A percentile compares a stretch with the other conserved stretches of the same genome.
phyloP scores from a whole-genome alignment of 352 stramenopile species.

The Blastocystis sp. region DNA sequence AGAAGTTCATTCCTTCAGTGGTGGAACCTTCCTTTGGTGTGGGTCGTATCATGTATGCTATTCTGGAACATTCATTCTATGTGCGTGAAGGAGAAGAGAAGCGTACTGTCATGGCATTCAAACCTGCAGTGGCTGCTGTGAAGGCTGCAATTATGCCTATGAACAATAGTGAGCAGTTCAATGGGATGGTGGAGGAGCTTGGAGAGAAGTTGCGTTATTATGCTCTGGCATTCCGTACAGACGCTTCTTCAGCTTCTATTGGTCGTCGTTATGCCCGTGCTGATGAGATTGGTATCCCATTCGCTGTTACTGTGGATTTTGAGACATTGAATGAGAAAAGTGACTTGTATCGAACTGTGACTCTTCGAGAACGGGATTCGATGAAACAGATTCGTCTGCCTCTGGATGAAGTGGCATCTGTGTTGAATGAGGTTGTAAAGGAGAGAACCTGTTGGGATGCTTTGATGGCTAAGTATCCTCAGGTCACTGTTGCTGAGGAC shows the following conservation, averaged over 20 bases:
- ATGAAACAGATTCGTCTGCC: slow-evolving; percentile 86
- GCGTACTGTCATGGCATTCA: slow-evolving; percentile 92
- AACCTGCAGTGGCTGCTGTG: slow-evolving; percentile 88
- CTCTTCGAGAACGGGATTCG: slow-evolving; percentile 91
- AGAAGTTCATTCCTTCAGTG: slow-evolving; percentile 95
- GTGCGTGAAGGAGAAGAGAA: slow-evolving; percentile 85
- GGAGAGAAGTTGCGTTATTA: slow-evolving; percentile 72
- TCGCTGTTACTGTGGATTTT: slow-evolving; percentile 96
- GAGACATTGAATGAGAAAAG: slow-evolving; percentile 80
- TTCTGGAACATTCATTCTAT: slow-evolving; percentile 97
- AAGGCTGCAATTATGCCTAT: slow-evolving; percentile 91
- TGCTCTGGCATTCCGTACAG: slow-evolving; percentile 80
- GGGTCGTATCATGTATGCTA: slow-evolving; percentile 88
- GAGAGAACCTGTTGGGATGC: slow-evolving; percentile 11
- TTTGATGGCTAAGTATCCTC: background rate
- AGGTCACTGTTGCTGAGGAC: background rate
- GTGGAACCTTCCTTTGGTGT: slow-evolving; percentile 99
- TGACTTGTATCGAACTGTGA: slow-evolving; percentile 74
- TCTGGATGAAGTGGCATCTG: slow-evolving; percentile 73
- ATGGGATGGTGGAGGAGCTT: slow-evolving; percentile 74
- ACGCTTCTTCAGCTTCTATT: slow-evolving; percentile 87
- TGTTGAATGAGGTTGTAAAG: slow-evolving; percentile 75
- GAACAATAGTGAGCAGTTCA: slow-evolving; percentile 77
- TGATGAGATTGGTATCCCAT: slow-evolving; percentile 94
- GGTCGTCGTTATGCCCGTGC: slow-evolving; percentile 86